Evolutionary conservation across 2,329 filamentous ascomycete genomes (phyloP).

Genomic region (Fusarium proliferatum): DNA sequence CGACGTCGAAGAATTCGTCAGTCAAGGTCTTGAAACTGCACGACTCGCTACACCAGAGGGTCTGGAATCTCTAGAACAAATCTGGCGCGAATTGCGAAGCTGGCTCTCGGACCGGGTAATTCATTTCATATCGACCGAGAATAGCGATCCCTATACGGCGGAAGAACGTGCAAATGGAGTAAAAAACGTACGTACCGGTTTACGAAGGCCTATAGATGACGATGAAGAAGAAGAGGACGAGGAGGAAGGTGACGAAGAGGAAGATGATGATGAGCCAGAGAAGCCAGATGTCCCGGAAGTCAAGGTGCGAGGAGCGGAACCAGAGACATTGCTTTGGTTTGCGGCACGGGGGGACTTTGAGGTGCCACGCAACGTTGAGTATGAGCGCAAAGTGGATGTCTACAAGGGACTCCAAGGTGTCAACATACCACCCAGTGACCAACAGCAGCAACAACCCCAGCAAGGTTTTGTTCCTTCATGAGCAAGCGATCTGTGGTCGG

Average conservation of each 20-base stretch:
- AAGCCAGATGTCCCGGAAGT: slow-evolving; percentile 10
- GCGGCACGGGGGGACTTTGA: slow-evolving; percentile 57
- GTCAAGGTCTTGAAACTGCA: slow-evolving; percentile 66
- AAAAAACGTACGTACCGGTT: slow-evolving; percentile 77
- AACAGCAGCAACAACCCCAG: slow-evolving; percentile 13
- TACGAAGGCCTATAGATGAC: slow-evolving; percentile 66
- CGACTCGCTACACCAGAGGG: slow-evolving; percentile 57
- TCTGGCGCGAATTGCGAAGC: slow-evolving; percentile 64
- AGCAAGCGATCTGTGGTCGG: neutral
- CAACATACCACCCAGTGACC: slow-evolving; percentile 45
- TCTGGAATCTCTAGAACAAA: slow-evolving; percentile 57
- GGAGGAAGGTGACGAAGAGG: slow-evolving; percentile 42
- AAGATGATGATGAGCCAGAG: slow-evolving; percentile 6
- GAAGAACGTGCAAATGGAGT: slow-evolving; percentile 75
- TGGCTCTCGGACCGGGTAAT: slow-evolving; percentile 56
- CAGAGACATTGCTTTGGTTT: slow-evolving; percentile 62
- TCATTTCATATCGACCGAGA: slow-evolving; percentile 57
- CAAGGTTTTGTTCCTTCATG: slow-evolving; percentile 29
- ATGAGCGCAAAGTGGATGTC: slow-evolving; percentile 50
- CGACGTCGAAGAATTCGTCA: slow-evolving; percentile 78
- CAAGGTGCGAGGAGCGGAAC: slow-evolving; percentile 55
- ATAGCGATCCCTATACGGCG: slow-evolving; percentile 74
- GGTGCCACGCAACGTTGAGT: slow-evolving; percentile 59
- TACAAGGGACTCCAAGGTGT: slow-evolving; percentile 51
- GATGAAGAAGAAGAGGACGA: slow-evolving; percentile 69